These are phyloP conservation scores for Diaporthe batatas DNA, from an alignment of 2,329 filamentous ascomycete genomes.

Conservation along the genomic window DNA sequence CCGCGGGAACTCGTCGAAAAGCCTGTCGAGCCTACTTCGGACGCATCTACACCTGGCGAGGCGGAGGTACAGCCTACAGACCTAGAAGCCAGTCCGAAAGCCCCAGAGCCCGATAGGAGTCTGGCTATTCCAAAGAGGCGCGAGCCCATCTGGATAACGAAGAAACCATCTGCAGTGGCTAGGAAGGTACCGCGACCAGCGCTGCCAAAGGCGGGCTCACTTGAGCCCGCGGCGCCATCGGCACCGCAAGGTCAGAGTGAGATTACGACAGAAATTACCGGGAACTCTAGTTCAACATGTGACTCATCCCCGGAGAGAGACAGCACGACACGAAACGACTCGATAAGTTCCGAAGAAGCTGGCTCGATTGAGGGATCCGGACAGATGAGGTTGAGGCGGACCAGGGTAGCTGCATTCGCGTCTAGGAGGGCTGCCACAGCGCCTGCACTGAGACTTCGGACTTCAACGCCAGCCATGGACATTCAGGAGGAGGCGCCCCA, in stretches of 20 bases:
- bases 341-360: not conserved
- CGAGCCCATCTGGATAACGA: constrained; percentile 30
- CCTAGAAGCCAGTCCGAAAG: not conserved
- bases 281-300: not conserved
- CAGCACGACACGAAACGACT: not conserved
- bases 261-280: not conserved
- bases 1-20: not conserved
- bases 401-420: constrained; percentile 41
- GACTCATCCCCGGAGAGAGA: not conserved
- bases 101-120: not conserved
- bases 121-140: constrained; percentile 11
- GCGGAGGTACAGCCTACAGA: not conserved
- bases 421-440: constrained; percentile 41
- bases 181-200: constrained; percentile 22
- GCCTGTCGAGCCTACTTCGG: not conserved
- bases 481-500: constrained; percentile 49
- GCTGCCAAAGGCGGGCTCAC: not conserved
- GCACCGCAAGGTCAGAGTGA: not conserved
- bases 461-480: constrained; percentile 53
- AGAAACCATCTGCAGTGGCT: constrained; percentile 8
- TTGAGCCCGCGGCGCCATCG: not conserved
- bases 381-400: constrained; percentile 40
- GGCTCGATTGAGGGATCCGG: constrained; percentile 40
- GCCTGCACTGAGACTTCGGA: constrained; percentile 44
- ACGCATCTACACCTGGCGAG: not conserved